Evolutionary conservation across 2,329 filamentous ascomycete species (phyloP), one percentile per base, ranked within the genome.

Genomic region (Eurotiales sp.): DNA sequence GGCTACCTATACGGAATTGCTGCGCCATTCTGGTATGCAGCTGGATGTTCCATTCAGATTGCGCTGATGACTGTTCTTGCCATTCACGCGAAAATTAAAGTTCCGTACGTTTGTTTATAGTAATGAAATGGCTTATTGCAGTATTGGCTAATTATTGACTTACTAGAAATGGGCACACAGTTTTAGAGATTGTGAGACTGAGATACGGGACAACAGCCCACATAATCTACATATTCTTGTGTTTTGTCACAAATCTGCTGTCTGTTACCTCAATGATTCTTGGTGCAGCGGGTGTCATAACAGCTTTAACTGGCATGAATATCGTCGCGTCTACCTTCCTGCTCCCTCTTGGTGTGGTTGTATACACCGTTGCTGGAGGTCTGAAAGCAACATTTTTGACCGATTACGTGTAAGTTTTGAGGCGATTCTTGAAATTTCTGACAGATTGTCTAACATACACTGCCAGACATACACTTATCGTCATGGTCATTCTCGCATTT

Each of bases 71-170:
- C 48, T 4, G 47, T 46, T 4, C 41, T 54, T 12, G 47, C 48
- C 22, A 54, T 54, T 45, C 48, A 54, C 23, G 52, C 52, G 10
- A 54, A 54, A 46, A 34, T 51, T 8, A 51, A 51, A 27, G 43
- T 51, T 4, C 51, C 51, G 47, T 52, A 52, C 32, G 50, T 43
- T 34, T 12, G 10, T 10, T n/a, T 4, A 17, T 29, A 3, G 17
- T 34, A 14, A 6, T 36, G 8, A 45, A 30, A 19, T 32, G 17
- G 36, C 12, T 39, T 19, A 19, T 23, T 36, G 17, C 22, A 22
- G 22, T 4, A 34, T 15, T 44, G 27, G 15, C 17, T 27, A 23
- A 27, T 5, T 23, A 12, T 8, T 45, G 25, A 8, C 12, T 21
- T 4, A 5, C 36, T 36, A 54, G 47, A n/a, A 54, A 53, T 17